Conservation (phyloP, 2,329 filamentous ascomycete genomes). For the Lecanicillium sp. region DNA sequence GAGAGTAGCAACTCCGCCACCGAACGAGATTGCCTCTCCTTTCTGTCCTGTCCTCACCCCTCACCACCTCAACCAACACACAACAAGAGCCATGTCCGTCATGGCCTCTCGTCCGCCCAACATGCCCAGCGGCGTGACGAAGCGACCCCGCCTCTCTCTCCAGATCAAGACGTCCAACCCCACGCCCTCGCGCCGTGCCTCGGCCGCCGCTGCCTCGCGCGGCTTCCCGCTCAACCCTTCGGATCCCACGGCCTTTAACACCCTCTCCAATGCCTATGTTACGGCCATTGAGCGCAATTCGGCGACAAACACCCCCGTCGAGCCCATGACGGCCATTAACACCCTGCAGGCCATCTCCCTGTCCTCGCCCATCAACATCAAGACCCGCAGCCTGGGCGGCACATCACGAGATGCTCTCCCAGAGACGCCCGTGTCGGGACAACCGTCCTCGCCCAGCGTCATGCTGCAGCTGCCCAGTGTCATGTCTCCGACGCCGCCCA, state of each 20-base stretch:
- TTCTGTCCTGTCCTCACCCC: background rate
- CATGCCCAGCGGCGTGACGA: conserved; percentile 25
- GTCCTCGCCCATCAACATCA: conserved; percentile 23
- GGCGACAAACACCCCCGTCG: conserved; percentile 23
- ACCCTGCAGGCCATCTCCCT: conserved; percentile 29
- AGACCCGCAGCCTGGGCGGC: too few relatives aligned
- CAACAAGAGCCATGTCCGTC: conserved; percentile 11
- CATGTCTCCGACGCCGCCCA: conserved; percentile 54
- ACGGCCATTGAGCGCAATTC: conserved; percentile 50
- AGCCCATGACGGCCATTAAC: conserved; percentile 46
- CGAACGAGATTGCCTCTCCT: background rate
- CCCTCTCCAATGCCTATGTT: conserved; percentile 59
- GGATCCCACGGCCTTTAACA: conserved; percentile 60
- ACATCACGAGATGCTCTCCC: conserved; percentile 44
- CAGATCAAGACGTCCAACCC: conserved; percentile 43
- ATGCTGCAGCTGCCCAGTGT: conserved; percentile 47
- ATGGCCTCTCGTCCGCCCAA: conserved; percentile 30
- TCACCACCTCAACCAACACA: background rate
- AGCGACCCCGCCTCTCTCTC: conserved; percentile 52
- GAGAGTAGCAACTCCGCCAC: too few relatives aligned
- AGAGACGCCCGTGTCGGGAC: conserved; percentile 41
- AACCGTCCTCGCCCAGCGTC: conserved; percentile 45
- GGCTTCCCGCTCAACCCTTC: conserved; percentile 41
- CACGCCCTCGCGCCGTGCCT: conserved; percentile 21
- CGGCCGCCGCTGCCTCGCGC: conserved; percentile 27